Base-by-base conservation (phyloP, 2,329 filamentous ascomycete genomes). In the Exophiala oligosperma region DNA sequence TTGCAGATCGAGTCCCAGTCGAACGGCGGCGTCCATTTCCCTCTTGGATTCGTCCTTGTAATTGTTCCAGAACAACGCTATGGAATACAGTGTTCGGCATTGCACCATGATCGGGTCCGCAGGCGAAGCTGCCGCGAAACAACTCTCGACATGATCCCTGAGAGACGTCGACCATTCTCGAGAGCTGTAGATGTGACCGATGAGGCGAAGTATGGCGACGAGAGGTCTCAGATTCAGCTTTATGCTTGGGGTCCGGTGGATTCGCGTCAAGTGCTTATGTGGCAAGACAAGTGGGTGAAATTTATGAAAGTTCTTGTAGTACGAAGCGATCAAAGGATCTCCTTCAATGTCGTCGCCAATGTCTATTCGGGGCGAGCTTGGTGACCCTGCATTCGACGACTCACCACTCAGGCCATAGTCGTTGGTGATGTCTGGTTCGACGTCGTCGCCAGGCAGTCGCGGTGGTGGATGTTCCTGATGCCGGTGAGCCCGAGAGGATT, bases 31-130 rank as follows among this genome's bases (percentile, higher is more conserved):
- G 35, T 67, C 61, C 38, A 68, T 65, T 17, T 91, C 80, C 48
- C 87, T 79, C 9, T 85, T 80, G 0, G 90, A 88, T 68, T 85
- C 84, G 26, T 84, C 81, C 44, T 89, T 85, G 64, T 92, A 82
- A 67, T 88, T 88, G 63, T 83, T 85, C 4, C 90, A 90, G 69
- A 96, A 90, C 6, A 96, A 79, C 0, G 86, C 87, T 62, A 96
- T 86, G 23, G 91, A 81, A 54, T 91, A 82, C 3, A 96, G 78
- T 46, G 96, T 74, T 70, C 94, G 80, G 2, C 90, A 86, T 74
- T 96, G 92, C 0, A 95, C 85, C 67, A 87, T 86, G 57, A 56
- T 49, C n/a, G 59, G 59, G 41, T 48, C 44, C 17, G 41, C 23
- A 32, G 24, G 23, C n/a, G 38, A n/a, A 14, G 17, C 23, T 5